Conservation (phyloP, 805 yeast species). For the Barnettozyma botsteinii region DNA sequence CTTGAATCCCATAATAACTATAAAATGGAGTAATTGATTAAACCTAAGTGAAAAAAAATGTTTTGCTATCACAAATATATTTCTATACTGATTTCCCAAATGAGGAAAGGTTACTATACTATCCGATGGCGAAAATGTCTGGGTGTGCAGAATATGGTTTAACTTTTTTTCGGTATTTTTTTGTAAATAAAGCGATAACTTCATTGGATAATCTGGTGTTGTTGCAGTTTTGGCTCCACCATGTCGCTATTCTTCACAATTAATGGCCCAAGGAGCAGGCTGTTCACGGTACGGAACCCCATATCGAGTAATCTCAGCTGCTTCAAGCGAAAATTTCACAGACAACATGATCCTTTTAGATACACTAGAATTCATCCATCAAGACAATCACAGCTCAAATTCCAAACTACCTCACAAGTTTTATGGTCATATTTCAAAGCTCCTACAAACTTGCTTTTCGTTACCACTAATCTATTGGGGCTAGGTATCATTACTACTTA, state of each 20-base stretch:
- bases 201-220: no score
- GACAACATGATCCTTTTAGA: slow-evolving; percentile 3
- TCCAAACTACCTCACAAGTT: slow-evolving; percentile 8
- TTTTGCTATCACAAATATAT: no score
- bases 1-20: slow-evolving; percentile 23
- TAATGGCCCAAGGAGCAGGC: slow-evolving; percentile 1
- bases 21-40: neutral
- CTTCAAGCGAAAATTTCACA: slow-evolving; percentile 1
- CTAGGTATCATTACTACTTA: slow-evolving; percentile 30
- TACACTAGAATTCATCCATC: neutral
- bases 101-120: no score
- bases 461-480: slow-evolving; percentile 31
- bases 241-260: no score
- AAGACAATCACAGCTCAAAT: neutral
- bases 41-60: neutral
- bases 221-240: no score
- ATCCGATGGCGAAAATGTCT: no score
- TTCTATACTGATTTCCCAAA: no score
- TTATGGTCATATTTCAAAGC: slow-evolving; percentile 35
- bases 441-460: slow-evolving; percentile 33
- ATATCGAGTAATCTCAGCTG: neutral
- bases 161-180: no score
- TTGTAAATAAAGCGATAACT: no score
- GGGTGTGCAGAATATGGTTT: no score
- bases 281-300: neutral